phyloP scores from a whole-genome alignment of 768 basidiomycete species.

The Filobasidium floriforme region DNA sequence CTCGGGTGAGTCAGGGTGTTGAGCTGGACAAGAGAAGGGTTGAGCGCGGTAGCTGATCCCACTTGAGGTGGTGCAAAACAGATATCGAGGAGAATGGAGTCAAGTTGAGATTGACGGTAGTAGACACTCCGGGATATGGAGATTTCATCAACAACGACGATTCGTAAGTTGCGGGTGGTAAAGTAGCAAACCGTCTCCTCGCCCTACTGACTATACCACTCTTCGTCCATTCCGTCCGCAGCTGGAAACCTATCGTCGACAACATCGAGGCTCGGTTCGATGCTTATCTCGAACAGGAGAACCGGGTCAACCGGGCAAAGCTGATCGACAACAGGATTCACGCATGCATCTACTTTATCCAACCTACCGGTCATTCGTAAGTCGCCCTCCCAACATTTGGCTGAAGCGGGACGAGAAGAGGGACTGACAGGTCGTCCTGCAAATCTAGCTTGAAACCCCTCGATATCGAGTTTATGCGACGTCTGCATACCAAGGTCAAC shows the following conservation, averaged over 20 bases:
- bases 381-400: slow-evolving; percentile 39
- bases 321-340: slow-evolving; percentile 95
- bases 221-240: slow-evolving; percentile 9
- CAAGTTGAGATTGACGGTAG: slow-evolving; percentile 69
- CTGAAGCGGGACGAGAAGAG: neutral
- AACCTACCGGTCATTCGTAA: slow-evolving; percentile 92
- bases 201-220: neutral
- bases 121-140: slow-evolving; percentile 97
- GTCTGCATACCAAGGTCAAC: slow-evolving; percentile 93
- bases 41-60: neutral
- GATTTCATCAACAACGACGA: slow-evolving; percentile 99
- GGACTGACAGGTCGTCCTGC: neutral
- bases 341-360: slow-evolving; percentile 93
- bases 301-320: slow-evolving; percentile 89
- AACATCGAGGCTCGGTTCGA: slow-evolving; percentile 58
- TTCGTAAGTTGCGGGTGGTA: slow-evolving; percentile 48
- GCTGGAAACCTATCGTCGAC: slow-evolving; percentile 93
- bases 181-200: neutral
- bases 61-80: slow-evolving; percentile 43
- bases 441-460: slow-evolving; percentile 74
- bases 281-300: slow-evolving; percentile 73
- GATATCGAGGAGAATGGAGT: slow-evolving; percentile 99
- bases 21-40: neutral
- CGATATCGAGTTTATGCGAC: slow-evolving; percentile 99
- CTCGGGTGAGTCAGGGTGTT: slow-evolving; percentile 60